These are phyloP conservation scores for Tuctoria greenei DNA, from an alignment of 176 grass and related monocot species.

Conservation along the genomic window DNA sequence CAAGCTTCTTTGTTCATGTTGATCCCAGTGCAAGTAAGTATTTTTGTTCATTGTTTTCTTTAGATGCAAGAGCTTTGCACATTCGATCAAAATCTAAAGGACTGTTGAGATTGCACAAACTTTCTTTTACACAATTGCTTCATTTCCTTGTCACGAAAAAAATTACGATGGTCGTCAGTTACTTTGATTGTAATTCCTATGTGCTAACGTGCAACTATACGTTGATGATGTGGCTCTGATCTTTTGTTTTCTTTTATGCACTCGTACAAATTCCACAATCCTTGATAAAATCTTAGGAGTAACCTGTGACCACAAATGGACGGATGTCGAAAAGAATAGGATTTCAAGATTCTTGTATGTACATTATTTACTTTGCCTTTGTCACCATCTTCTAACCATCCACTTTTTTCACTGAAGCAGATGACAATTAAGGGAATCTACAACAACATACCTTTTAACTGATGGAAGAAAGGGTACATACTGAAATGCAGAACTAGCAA, in stretches of 20 bases:
- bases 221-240: not conserved
- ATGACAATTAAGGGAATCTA: slow-evolving; percentile 41
- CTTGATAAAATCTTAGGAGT: slow-evolving; percentile 4
- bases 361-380: not conserved
- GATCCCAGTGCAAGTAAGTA: slow-evolving; percentile 68
- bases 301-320: not conserved
- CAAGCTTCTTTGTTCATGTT: slow-evolving; percentile 89
- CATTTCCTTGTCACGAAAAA: not conserved
- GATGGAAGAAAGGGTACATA: slow-evolving; percentile 13
- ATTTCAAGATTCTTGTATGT: slow-evolving; percentile 7
- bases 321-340: slow-evolving; percentile 1
- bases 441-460: slow-evolving; percentile 23
- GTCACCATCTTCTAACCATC: slow-evolving; percentile 9
- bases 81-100: not conserved
- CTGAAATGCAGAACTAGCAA: slow-evolving; percentile 29
- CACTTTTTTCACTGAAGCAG: slow-evolving; percentile 32
- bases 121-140: not conserved
- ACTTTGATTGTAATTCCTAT: too few species aligned
- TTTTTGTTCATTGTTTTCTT: slow-evolving; percentile 1
- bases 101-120: not conserved
- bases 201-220: not conserved
- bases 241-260: not conserved
- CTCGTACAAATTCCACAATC: not conserved
- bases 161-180: too few species aligned
- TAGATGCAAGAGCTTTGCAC: slow-evolving; percentile 9